Percentiles rank a stretch among this genome's conserved stretches.
Conservation (phyloP, 306 rosid species). For the Canavalia ensiformis region DNA sequence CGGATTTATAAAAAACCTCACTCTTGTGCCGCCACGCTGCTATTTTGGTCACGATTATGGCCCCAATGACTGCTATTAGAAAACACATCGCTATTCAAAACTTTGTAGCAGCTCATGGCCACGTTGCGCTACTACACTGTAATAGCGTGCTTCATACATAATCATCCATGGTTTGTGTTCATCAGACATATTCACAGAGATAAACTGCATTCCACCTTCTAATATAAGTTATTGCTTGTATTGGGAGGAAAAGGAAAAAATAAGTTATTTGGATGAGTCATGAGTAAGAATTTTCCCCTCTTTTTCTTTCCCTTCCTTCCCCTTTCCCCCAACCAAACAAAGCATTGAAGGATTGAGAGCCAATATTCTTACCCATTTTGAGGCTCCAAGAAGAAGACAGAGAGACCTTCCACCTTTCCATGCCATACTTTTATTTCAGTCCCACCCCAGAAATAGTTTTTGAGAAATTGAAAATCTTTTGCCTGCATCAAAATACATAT, state of each 20-base stretch:
- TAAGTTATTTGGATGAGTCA: background rate
- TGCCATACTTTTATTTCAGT: slow-evolving; percentile 87
- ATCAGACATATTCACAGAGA: background rate
- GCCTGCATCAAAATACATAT: slow-evolving; percentile 61
- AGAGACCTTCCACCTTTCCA: slow-evolving; percentile 89
- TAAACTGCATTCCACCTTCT: background rate
- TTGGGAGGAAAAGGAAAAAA: background rate
- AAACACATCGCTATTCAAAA: too few relatives aligned
- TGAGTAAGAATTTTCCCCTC: too few relatives aligned
- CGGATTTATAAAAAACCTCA: too few relatives aligned
- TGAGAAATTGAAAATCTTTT: slow-evolving; percentile 64
- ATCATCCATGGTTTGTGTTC: background rate
- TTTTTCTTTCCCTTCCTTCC: too few relatives aligned
- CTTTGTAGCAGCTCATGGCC: too few relatives aligned
- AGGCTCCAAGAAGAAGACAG: slow-evolving; percentile 89
- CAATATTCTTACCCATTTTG: slow-evolving; percentile 74
- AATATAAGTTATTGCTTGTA: background rate
- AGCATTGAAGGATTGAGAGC: slow-evolving; percentile 21
- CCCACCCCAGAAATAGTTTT: slow-evolving; percentile 68
- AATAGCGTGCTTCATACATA: too few relatives aligned
- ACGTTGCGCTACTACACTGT: too few relatives aligned
- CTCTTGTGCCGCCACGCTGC: too few relatives aligned
- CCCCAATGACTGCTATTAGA: too few relatives aligned
- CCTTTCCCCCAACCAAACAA: background rate
- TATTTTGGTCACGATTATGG: too few relatives aligned